Evolutionary conservation across 495 filamentous ascomycete genomes (phyloP).

Genomic region (Geoglossum glabrum): DNA sequence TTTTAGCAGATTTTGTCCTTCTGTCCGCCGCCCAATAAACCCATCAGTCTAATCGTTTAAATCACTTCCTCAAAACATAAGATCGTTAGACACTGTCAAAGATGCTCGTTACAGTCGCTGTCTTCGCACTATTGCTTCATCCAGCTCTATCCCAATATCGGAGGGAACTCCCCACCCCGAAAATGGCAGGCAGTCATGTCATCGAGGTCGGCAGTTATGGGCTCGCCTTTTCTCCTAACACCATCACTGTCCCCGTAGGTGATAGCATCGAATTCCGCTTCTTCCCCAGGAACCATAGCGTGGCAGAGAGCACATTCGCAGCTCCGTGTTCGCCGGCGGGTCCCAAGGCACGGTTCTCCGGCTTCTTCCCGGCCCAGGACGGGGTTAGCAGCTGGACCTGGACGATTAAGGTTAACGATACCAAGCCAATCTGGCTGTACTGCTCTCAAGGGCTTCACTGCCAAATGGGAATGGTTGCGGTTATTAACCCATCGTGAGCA

Average conservation of each 20-base stretch:
- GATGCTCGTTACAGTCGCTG: no score
- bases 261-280: constrained; percentile 40
- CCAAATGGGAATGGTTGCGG: constrained; percentile 47
- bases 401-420: constrained; percentile 39
- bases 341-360: constrained; percentile 20
- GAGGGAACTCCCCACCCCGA: no score
- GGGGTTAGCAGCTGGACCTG: constrained; percentile 20
- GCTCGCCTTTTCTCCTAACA: constrained; percentile 30
- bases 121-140: no score
- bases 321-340: constrained; percentile 34
- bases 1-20: no score
- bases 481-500: constrained; percentile 48
- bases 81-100: no score
- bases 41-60: no score
- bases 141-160: no score
- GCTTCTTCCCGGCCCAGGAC: background rate
- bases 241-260: constrained; percentile 28
- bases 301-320: constrained; percentile 34
- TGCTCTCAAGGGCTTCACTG: constrained; percentile 46
- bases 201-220: constrained; percentile 30
- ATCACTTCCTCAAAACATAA: no score
- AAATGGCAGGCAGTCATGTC: constrained; percentile 29
- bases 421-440: constrained; percentile 46
- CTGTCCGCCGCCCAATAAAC: no score
- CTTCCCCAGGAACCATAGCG: constrained; percentile 41